phyloP scores from a whole-genome alignment of 169 alveolate genomes.

The Perkinsus olseni region DNA sequence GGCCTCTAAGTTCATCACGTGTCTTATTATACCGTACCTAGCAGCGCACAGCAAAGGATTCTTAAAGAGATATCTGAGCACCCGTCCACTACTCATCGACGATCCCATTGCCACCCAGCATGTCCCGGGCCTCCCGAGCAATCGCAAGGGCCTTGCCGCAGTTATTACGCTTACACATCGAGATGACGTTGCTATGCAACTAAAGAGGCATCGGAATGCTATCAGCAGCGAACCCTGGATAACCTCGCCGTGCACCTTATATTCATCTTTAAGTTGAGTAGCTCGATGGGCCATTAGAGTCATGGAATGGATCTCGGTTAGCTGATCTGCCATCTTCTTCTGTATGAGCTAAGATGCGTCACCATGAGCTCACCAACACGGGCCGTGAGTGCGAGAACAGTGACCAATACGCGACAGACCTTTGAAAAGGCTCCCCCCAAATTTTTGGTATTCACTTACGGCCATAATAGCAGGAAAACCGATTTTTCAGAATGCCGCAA shows the following conservation, averaged over 20 bases:
- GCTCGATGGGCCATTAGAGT: slow-evolving; percentile 40
- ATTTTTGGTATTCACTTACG: no score
- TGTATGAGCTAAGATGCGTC: slow-evolving; percentile 27
- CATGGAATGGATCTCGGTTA: slow-evolving; percentile 53
- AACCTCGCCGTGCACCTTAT: no score
- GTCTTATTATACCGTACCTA: slow-evolving; percentile 52
- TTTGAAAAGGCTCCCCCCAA: no score
- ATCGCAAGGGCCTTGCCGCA: slow-evolving; percentile 41
- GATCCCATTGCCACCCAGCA: slow-evolving; percentile 65
- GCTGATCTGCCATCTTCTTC: slow-evolving; percentile 60
- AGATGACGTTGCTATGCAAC: slow-evolving; percentile 1
- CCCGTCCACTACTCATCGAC: slow-evolving; percentile 49
- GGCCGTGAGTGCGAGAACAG: no score
- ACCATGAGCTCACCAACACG: no score
- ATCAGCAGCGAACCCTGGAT: neutral
- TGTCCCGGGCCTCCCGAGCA: slow-evolving; percentile 67
- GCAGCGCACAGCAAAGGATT: no score
- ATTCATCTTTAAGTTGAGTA: slow-evolving; percentile 49
- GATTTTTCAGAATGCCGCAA: no score
- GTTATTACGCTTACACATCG: slow-evolving; percentile 7
- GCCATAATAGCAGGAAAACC: no score
- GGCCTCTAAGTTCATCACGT: slow-evolving; percentile 61
- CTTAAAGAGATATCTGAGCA: no score
- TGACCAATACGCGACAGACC: no score
- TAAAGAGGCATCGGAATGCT: slow-evolving; percentile 25